Base-by-base conservation (phyloP, 306 rosid species). In the Citrullus amarus region DNA sequence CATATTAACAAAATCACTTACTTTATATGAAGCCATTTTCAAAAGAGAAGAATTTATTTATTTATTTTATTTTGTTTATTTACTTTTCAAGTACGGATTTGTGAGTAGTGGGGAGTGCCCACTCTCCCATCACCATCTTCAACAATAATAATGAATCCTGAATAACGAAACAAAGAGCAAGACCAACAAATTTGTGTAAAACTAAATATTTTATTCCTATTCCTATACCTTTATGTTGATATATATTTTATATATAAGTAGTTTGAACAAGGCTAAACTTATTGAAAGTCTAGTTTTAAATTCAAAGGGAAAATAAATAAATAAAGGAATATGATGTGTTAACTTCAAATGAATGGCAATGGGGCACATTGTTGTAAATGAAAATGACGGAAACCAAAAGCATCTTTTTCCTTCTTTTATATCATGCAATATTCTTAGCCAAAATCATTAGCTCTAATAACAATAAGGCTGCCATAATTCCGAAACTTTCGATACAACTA, bases 341-440 rank as follows among this genome's bases (percentile, higher is more conserved):
- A 78, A 65, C 62, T 66, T 81, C 81, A 55, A 59, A 76, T 68
- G 11, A 85, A 81, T n/a, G 38, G 53, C 14, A 67, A 25, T 38
- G 74, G 51, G 39, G 73, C 73, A 66, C 51, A 39, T 66, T 36
- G 73, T 38, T 66, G 44, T 78, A 79, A 63, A 62, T 59, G 84
- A 78, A 77, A 83, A 80, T 70, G 81, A 88, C 81, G 81, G 79
- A 86, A 86, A 81, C 90, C 80, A 39, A 81, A 85, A 81, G 89
- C 85, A 87, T 90, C 87, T 85, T 82, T 66, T 66, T 22, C 79
- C 48, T 43, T 56, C 60, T 82, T 82, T 57, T 77, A 55, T 79
- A 2, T 32, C 57, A 50, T 82, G 70, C 67, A 63, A 34, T 83
- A 73, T 53, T 74, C 58, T 82, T 83, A 36, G 41, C 75, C 75